Base-by-base conservation (phyloP, 2,329 filamentous ascomycete genomes). In the Aspergillus sclerotialis region DNA sequence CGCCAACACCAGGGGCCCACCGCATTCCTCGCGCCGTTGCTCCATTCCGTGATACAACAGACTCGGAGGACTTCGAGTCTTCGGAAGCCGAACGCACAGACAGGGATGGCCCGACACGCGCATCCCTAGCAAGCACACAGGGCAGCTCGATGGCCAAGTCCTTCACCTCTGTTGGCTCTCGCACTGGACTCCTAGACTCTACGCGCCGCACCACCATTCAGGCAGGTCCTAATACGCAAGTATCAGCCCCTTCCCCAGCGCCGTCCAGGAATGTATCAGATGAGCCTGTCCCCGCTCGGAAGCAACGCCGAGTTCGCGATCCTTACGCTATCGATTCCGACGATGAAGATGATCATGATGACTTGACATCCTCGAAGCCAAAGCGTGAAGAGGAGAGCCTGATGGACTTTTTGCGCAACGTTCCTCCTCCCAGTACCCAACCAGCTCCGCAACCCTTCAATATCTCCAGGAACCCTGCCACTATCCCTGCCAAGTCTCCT, bases 281-380 rank as follows among this genome's bases (percentile, higher is more conserved):
- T 12, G 47, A 48, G 26, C 42, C 69, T 59, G 72, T 79, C 55
- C 82, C 85, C 4, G 75, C 77, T 48, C 77, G 84, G 35, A 94
- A 84, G 52, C 84, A 82, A 28, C 76, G 82, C 29, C 79, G 86
- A 17, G 78, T 88, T 33, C 84, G 77, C 37, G 92, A 98, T 51
- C 92, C 90, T 0, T 96, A 96, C 46, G 86, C 88, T n/a, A 86
- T 96, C 43, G 89, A 95, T 14, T 69, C 79, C 18, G 66, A 67
- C 34, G 84, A 80, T 48, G 82, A 86, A 36, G 77, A 83, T 35
- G 80, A 80, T 4, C 70, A 80, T 7, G 73, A 76, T 10, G 72
- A 79, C 2, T 56, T 72, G 13, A 58, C 70, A 21, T 41, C 50
- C 10, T 38, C 50, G n/a, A 56, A 60, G 34, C 56, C 55, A 7